These are phyloP conservation scores for Venturia pyrina DNA, from an alignment of 2,329 filamentous ascomycete species.

Conservation along the genomic window DNA sequence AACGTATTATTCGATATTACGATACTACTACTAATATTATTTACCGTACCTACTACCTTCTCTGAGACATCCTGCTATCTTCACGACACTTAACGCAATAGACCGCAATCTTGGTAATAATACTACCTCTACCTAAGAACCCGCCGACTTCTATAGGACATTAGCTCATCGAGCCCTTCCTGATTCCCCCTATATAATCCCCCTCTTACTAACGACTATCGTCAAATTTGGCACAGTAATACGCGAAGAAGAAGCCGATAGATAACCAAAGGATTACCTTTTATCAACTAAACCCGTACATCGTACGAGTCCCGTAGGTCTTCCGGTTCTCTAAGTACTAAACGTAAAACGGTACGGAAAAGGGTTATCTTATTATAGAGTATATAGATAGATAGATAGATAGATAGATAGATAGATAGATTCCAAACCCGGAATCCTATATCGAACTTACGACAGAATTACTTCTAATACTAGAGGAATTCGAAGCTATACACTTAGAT, in stretches of 20 bases:
- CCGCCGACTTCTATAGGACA: not conserved
- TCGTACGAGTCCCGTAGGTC: not conserved
- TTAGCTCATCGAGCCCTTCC: constrained; percentile 8
- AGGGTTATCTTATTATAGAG: constrained; percentile 14
- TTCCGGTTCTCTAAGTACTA: constrained; percentile 9
- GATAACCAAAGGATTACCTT: not conserved
- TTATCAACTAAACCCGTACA: not conserved
- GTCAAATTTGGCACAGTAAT: not conserved
- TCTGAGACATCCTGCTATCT: too few relatives aligned
- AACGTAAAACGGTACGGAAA: not conserved
- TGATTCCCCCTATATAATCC: not conserved
- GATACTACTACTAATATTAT: too few relatives aligned
- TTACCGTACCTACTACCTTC: too few relatives aligned
- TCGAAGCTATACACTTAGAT: not conserved
- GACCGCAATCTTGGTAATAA: not conserved
- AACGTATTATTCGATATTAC: too few relatives aligned
- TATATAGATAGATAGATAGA: constrained; percentile 8
- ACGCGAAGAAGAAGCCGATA: not conserved
- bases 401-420: constrained; percentile 8
- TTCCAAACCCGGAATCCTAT: not conserved
- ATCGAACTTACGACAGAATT: not conserved
- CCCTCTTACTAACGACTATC: constrained; percentile 9
- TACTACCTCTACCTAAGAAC: not conserved
- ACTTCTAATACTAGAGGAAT: not conserved
- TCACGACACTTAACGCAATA: not conserved